Evolutionary conservation across 768 basidiomycete species (phyloP), one percentile per base, ranked within the genome.

Genomic region (Boletus rubropictus): DNA sequence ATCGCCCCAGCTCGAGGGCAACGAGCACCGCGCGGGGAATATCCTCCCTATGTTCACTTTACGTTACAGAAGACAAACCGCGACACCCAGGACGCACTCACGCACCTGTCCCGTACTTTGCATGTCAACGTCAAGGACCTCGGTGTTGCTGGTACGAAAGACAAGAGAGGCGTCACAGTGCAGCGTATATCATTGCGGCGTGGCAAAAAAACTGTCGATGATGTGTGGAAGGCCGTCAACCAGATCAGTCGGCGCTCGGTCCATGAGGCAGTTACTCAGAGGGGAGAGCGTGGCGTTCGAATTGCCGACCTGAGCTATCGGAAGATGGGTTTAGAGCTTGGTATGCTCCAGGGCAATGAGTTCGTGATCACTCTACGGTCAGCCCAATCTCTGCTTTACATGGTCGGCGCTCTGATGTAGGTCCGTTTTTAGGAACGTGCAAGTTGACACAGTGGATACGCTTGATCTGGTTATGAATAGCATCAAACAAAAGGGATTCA

Each of bases 11-110:
- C 56, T 34, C 59, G 66, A 55, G 68, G 71, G 18, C 72, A 72
- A 43, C 75, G 76, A 34, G 59, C 70, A 21, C 71, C 78, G 37
- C 77, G 86, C 35, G 83, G 82, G 20, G 78, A 74, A 20, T 86
- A 80, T 54, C 87, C 87, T 48, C 87, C 86, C 0, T 99, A 88
- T 62, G 91, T 98, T 53, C 93, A 97, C 61, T 96, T 98, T 65
- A 96, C 90, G 1, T 70, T 99, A 28, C 93, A 95, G 62, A 99
- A 99, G 69, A 89, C 93, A 18, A 99, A 99, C 62, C 84, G 96
- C 36, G 96, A 99, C 61, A 96, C 92, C 3, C 93, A 96, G 61
- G 96, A 98, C 60, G 91, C 90, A 2, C 79, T 99, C 18, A 75
- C 80, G 1, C 75, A 94, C 57, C 69, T 99, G 27, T 74, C 89